A percentile compares a stretch with the other conserved stretches of the same genome.
Conservation (phyloP, 116 monocot species). For the Iris pallida region DNA sequence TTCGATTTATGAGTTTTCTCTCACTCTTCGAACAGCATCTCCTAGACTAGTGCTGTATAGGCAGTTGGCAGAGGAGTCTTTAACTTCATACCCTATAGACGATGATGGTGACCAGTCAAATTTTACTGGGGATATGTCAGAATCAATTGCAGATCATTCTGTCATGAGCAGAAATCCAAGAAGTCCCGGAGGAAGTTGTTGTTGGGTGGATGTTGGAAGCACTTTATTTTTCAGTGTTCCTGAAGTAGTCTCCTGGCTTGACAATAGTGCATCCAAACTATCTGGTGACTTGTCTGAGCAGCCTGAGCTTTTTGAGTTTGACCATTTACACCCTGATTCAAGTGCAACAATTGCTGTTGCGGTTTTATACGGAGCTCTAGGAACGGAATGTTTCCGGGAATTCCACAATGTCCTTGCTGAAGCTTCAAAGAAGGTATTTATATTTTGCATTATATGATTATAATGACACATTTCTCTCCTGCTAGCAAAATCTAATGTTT, state of each 20-base stretch:
- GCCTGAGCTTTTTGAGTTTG: slow-evolving; percentile 88
- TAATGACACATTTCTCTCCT: neutral
- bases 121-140: neutral
- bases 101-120: slow-evolving; percentile 9
- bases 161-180: slow-evolving; percentile 7
- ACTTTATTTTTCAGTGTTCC: slow-evolving; percentile 44
- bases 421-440: slow-evolving; percentile 64
- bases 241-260: slow-evolving; percentile 63
- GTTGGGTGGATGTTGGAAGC: slow-evolving; percentile 87
- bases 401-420: slow-evolving; percentile 60
- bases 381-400: slow-evolving; percentile 82
- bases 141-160: slow-evolving; percentile 6
- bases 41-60: slow-evolving; percentile 73
- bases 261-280: slow-evolving; percentile 11
- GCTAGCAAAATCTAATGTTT: too few relatives aligned
- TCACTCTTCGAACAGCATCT: slow-evolving; percentile 78
- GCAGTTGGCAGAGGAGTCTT: slow-evolving; percentile 82
- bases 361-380: slow-evolving; percentile 85
- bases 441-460: neutral
- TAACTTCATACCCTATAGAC: slow-evolving; percentile 33
- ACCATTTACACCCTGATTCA: slow-evolving; percentile 56
- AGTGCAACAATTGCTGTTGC: slow-evolving; percentile 31
- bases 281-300: slow-evolving; percentile 20
- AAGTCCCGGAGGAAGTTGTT: slow-evolving; percentile 50
- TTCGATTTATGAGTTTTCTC: slow-evolving; percentile 76